Base-by-base conservation (phyloP, 2,329 filamentous ascomycete species). In the Apiospora pterosperma region DNA sequence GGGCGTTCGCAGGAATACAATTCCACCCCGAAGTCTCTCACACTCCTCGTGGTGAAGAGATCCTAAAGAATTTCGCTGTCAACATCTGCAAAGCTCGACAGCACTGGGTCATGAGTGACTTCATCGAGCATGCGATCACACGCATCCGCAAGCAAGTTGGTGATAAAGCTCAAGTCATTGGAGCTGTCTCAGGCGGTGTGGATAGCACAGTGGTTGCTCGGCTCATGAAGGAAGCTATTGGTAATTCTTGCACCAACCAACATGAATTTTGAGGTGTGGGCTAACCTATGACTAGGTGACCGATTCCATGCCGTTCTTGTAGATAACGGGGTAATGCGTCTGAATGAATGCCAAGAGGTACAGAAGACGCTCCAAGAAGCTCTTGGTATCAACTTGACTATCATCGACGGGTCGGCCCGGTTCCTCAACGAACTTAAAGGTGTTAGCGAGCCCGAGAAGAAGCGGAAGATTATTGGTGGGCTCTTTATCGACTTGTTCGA, bases 381-480 rank as follows among this genome's bases (percentile, higher is more conserved):
- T 69, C 86, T 98, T 0, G 92, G 92, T 1, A 96, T 98, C 77
- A 96, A 97, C 77, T 83, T 98, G 3, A 97, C 92, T 0, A 90
- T 98, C 34, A 88, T 96, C 2, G 91, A 98, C 75, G 93, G 85
- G 85, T 11, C 84, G 96, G 66, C 3, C 34, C 81, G 86, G 31
- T 98, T 98, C 82, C 82, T 97, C n/a, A 80, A 81, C 36, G 84
- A 88, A 28, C 87, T 98, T 1, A 85, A 87, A 69, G 95, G 93
- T 21, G 87, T 97, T 31, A 81, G 80, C 0, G 92, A 89, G 36
- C 94, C 95, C 0, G 94, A 98, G 79, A 86, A 86, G 75, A 97
- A 97, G 84, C 85, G 94, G 63, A 97, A 97, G 80, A 89, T 97
- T 71, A 97, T 97, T 67, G 94, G 93, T 64, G 86, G 84, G 67